A percentile compares a stretch with the other conserved stretches of the same genome.
Evolutionary conservation across 164 flowering plant species (phyloP).

Genomic region (Hamamelis virginiana): DNA sequence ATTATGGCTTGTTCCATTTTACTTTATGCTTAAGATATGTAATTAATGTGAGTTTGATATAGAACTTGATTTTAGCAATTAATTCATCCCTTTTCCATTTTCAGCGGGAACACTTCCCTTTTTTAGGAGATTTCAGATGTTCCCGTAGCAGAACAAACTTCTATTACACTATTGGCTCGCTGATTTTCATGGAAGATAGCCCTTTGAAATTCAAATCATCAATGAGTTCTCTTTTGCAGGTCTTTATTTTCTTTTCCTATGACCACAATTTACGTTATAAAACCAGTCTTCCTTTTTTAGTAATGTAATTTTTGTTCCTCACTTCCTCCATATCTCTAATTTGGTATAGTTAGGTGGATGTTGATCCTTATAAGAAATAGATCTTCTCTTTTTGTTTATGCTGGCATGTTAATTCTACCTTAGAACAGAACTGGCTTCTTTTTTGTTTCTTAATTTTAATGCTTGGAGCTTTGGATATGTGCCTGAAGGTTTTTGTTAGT

Average conservation of each 20-base stretch:
- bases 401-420: too few species aligned
- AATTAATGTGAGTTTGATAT: not conserved
- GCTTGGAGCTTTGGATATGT: not conserved
- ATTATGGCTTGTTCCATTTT: slow-evolving; percentile 16
- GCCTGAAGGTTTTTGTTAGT: slow-evolving; percentile 63
- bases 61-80: too few species aligned
- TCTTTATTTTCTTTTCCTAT: slow-evolving; percentile 8
- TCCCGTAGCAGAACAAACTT: slow-evolving; percentile 96
- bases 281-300: too few species aligned
- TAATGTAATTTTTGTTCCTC: too few species aligned
- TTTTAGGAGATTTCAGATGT: slow-evolving; percentile 77
- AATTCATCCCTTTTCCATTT: slow-evolving; percentile 8
- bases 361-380: too few species aligned
- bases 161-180: slow-evolving; percentile 86
- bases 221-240: slow-evolving; percentile 90
- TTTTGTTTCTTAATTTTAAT: not conserved
- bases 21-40: not conserved
- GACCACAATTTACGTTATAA: too few species aligned
- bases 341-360: too few species aligned
- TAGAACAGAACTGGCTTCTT: not conserved
- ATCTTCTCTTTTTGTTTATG: too few species aligned
- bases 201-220: slow-evolving; percentile 84
- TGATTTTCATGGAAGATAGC: slow-evolving; percentile 94
- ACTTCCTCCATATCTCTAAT: too few species aligned
- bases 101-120: slow-evolving; percentile 96